Evolutionary conservation across 2,329 filamentous ascomycete genomes (phyloP).

Genomic region (Verticillium nonalfalfae): DNA sequence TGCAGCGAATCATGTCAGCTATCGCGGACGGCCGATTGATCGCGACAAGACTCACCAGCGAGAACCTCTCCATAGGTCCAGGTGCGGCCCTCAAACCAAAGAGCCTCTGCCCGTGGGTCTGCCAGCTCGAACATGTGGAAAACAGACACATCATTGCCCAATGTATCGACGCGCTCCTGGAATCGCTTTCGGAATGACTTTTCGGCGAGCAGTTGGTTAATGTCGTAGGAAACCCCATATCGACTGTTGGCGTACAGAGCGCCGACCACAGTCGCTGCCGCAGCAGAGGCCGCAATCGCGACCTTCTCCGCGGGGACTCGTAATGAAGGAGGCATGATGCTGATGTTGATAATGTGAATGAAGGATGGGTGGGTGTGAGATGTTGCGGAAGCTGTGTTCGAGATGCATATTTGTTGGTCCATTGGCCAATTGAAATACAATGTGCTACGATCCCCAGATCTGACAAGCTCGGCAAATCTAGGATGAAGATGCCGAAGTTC

Average conservation of each 20-base stretch:
- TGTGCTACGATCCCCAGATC: no score
- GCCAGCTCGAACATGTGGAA: slow-evolving; percentile 1
- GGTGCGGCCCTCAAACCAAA: background rate
- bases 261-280: background rate
- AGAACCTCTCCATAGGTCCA: background rate
- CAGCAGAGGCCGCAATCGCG: background rate
- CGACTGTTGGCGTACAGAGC: background rate
- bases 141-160: background rate
- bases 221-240: slow-evolving; percentile 1
- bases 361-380: no score
- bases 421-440: no score
- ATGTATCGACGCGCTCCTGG: background rate
- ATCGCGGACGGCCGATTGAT: background rate
- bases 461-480: background rate
- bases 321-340: background rate
- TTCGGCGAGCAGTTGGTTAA: background rate
- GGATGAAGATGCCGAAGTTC: background rate
- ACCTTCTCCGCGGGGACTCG: background rate
- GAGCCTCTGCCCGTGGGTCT: background rate
- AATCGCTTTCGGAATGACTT: slow-evolving; percentile 1
- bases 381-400: no score
- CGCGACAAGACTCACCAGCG: background rate
- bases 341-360: background rate
- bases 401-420: no score
- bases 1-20: background rate